Conservation (phyloP, 805 yeast genomes). For the Pichia rugopelliculosa region DNA sequence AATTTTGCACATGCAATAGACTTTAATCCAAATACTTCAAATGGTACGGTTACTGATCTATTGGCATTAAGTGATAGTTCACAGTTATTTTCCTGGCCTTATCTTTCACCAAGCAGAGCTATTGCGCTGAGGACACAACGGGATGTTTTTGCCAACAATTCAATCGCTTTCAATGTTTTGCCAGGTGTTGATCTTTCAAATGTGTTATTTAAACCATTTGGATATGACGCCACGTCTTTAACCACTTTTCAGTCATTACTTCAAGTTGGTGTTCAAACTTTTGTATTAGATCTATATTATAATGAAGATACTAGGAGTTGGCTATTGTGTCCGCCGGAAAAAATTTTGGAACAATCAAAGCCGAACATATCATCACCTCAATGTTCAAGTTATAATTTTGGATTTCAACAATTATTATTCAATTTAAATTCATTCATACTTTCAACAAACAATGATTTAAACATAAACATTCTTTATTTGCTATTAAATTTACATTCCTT, state of each 20-base stretch:
- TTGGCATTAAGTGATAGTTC: neutral
- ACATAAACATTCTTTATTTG: constrained; percentile 37
- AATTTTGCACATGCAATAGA: neutral
- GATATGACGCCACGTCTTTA: constrained; percentile 29
- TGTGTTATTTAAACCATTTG: constrained; percentile 26
- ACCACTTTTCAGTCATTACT: constrained; percentile 27
- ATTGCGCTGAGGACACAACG: constrained; percentile 39
- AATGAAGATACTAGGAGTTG: constrained; percentile 39
- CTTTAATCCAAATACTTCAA: neutral
- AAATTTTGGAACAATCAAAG: constrained; percentile 14
- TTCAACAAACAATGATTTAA: constrained; percentile 38
- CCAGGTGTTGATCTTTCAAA: constrained; percentile 34
- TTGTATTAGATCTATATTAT: constrained; percentile 52
- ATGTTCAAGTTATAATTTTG: constrained; percentile 15
- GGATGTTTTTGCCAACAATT: constrained; percentile 34
- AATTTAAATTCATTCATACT: constrained; percentile 29
- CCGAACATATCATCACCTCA: neutral
- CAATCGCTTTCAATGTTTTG: constrained; percentile 33
- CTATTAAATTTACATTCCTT: constrained; percentile 30
- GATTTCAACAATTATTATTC: constrained; percentile 16
- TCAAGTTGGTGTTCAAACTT: constrained; percentile 37
- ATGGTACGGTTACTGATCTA: neutral
- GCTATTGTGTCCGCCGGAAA: constrained; percentile 45
- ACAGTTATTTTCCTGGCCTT: constrained; percentile 25
- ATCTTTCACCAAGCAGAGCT: constrained; percentile 23